These are phyloP conservation scores for Solanum etuberosum DNA, from an alignment of 257 asterid species.

Conservation along the genomic window DNA sequence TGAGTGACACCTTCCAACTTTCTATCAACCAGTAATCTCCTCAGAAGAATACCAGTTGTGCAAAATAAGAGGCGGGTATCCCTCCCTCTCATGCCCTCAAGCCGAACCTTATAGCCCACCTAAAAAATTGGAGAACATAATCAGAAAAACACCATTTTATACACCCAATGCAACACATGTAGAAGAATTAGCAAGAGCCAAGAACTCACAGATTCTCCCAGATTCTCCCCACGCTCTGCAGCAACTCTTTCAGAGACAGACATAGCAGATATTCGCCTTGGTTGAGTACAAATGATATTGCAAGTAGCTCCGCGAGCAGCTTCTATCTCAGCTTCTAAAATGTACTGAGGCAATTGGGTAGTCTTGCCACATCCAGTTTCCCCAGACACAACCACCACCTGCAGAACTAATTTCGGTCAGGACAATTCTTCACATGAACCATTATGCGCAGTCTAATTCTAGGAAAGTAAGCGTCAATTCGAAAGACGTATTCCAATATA, in stretches of 20 bases:
- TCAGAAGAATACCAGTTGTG: slow-evolving; percentile 76
- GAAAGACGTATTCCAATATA: background rate
- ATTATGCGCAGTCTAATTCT: background rate
- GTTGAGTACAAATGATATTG: slow-evolving; percentile 89
- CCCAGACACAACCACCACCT: slow-evolving; percentile 90
- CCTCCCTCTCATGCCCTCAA: slow-evolving; percentile 90
- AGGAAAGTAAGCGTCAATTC: background rate
- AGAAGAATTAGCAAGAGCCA: slow-evolving; percentile 3
- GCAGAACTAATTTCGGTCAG: background rate
- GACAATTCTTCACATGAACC: background rate
- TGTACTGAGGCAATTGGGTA: slow-evolving; percentile 86
- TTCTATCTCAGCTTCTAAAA: slow-evolving; percentile 76
- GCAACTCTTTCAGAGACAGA: slow-evolving; percentile 92
- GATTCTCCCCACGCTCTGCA: slow-evolving; percentile 84
- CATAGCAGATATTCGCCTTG: slow-evolving; percentile 91
- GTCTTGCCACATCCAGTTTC: slow-evolving; percentile 97
- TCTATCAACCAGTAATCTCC: slow-evolving; percentile 83
- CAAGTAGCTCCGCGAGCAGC: slow-evolving; percentile 68
- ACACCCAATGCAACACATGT: slow-evolving; percentile 1
- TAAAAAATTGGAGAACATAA: slow-evolving; percentile 9
- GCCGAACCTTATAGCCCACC: slow-evolving; percentile 95
- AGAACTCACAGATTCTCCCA: slow-evolving; percentile 79
- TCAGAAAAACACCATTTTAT: background rate
- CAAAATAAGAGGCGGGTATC: slow-evolving; percentile 91
- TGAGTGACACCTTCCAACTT: slow-evolving; percentile 76